Percentiles rank a stretch among this genome's conserved stretches.
These are phyloP conservation scores for Sporobolomyces roseus DNA, from an alignment of 768 basidiomycete genomes.

Conservation along the genomic window DNA sequence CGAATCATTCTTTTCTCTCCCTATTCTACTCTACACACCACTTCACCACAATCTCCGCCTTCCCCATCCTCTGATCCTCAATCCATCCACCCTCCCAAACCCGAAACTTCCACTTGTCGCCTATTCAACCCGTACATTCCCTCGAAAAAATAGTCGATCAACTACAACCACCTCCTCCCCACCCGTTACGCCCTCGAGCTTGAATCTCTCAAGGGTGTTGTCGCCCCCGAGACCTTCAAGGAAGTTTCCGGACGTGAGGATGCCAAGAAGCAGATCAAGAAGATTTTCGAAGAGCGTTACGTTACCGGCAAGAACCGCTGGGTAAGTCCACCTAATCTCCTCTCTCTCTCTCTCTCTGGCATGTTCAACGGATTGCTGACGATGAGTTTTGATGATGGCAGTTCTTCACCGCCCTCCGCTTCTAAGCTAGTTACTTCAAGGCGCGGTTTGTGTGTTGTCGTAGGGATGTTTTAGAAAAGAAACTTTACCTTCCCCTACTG, in stretches of 20 bases:
- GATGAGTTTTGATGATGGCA: not conserved
- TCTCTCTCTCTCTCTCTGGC: constrained; percentile 48
- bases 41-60: too few species aligned
- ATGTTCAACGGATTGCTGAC: not conserved
- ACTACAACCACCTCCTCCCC: constrained; percentile 99
- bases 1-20: too few species aligned
- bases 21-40: too few species aligned
- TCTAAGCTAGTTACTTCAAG: constrained; percentile 9
- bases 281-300: constrained; percentile 93
- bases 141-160: constrained; percentile 62
- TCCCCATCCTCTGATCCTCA: not conserved
- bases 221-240: constrained; percentile 87
- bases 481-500: too few species aligned
- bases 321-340: constrained; percentile 63
- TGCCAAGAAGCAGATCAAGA: constrained; percentile 66
- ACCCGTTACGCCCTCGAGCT: constrained; percentile 97
- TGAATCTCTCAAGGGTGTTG: constrained; percentile 83
- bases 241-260: constrained; percentile 86
- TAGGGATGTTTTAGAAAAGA: too few species aligned
- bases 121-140: too few species aligned
- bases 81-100: not conserved
- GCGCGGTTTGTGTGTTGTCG: constrained; percentile 14
- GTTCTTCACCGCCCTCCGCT: constrained; percentile 38
- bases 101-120: too few species aligned
- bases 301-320: constrained; percentile 90